phyloP scores from a whole-genome alignment of 139 green algal genomes.

The Chlorella sp. region DNA sequence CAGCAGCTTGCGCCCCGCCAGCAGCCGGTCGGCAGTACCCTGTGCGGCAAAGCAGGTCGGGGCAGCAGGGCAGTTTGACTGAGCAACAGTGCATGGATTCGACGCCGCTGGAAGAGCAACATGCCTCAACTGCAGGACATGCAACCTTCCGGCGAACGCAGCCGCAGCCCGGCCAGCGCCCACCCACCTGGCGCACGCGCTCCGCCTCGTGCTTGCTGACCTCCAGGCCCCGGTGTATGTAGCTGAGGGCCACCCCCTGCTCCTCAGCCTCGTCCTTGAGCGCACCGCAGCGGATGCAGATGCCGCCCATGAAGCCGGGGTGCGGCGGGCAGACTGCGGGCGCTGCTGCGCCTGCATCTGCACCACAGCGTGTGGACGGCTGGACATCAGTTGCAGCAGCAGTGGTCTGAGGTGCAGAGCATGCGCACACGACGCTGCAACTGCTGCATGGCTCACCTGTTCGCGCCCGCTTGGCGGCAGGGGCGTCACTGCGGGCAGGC shows the following conservation, averaged over 20 bases:
- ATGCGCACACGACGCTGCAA: too few relatives aligned
- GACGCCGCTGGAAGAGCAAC: too few relatives aligned
- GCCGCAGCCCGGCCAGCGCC: too few relatives aligned
- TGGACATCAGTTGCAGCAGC: too few relatives aligned
- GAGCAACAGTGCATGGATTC: too few relatives aligned
- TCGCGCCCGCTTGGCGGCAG: conserved; percentile 3
- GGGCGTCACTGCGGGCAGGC: conserved; percentile 2
- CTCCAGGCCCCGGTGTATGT: conserved; percentile 54
- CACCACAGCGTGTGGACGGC: too few relatives aligned
- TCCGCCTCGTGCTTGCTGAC: conserved; percentile 57
- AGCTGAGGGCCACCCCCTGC: conserved; percentile 37
- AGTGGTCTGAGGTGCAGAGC: too few relatives aligned
- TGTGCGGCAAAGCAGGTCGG: not conserved
- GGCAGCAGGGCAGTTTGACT: not conserved
- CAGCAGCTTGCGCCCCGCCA: conserved; percentile 55
- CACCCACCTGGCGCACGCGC: conserved; percentile 45
- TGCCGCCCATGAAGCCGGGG: conserved; percentile 76
- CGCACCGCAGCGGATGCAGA: conserved; percentile 83
- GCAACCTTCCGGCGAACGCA: too few relatives aligned
- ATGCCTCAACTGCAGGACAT: too few relatives aligned
- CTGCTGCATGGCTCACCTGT: conserved; percentile 2
- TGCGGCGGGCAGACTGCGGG: conserved; percentile 66
- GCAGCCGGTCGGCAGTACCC: conserved; percentile 36
- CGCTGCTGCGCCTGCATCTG: too few relatives aligned
- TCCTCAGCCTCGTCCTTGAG: conserved; percentile 47